These are phyloP conservation scores for Alloteropsis semialata DNA, from an alignment of 176 grass and related monocot species.

Conservation along the genomic window DNA sequence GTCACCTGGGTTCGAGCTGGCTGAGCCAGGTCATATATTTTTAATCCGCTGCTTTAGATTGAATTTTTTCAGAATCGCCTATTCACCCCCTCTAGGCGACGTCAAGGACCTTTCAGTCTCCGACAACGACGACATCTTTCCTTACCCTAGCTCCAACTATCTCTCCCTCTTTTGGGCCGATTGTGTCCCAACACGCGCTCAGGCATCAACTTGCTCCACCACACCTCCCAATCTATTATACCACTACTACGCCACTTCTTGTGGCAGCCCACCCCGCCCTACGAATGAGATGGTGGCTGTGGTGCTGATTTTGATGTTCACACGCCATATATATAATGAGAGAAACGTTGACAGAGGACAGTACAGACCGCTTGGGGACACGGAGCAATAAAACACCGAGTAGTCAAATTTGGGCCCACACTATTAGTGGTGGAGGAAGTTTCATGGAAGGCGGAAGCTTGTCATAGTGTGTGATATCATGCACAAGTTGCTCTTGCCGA, in stretches of 20 bases:
- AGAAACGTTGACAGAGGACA: not conserved
- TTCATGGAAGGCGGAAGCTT: not conserved
- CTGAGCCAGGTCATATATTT: too few relatives aligned
- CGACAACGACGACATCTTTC: too few relatives aligned
- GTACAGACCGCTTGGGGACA: rapidly evolving
- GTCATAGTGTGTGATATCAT: too few relatives aligned
- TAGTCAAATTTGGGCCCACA: not conserved
- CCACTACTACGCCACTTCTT: not conserved
- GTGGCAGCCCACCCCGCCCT: not conserved
- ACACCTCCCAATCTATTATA: not conserved
- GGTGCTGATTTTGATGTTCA: not conserved
- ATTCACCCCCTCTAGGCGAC: too few relatives aligned
- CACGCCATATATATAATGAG: not conserved
- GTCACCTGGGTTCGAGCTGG: too few relatives aligned
- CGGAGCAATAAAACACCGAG: not conserved
- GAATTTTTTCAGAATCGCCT: too few relatives aligned
- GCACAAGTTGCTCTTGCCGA: too few relatives aligned
- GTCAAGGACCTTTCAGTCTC: too few relatives aligned
- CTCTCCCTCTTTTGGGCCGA: not conserved
- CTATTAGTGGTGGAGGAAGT: not conserved
- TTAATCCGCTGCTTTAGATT: too few relatives aligned
- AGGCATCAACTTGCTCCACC: not conserved
- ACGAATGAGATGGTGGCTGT: not conserved
- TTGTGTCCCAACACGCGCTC: not conserved
- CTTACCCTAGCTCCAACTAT: not conserved